Conservation (phyloP, 257 asterid species). For the Lycium barbarum region DNA sequence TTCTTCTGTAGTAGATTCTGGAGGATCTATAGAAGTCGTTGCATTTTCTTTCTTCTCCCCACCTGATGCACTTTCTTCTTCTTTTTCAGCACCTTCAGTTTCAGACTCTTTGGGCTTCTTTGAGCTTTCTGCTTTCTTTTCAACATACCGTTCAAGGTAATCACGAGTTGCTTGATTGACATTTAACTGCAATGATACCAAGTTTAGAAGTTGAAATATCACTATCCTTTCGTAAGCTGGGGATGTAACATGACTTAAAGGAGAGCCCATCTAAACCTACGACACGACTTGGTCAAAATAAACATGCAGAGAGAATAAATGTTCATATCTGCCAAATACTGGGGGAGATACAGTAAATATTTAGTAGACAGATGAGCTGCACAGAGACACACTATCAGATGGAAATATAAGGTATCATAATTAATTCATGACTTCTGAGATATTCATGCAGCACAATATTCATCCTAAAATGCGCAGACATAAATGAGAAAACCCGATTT, state of each 20-base stretch:
- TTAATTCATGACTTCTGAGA: neutral
- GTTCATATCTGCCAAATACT: neutral
- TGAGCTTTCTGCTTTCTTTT: constrained; percentile 65
- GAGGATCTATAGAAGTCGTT: constrained; percentile 51
- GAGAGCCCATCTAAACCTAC: neutral
- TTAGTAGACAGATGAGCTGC: constrained; percentile 11
- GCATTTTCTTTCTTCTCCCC: constrained; percentile 53
- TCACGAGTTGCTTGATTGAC: constrained; percentile 76
- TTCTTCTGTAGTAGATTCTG: constrained; percentile 57
- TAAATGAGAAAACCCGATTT: neutral
- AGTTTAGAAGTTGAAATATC: constrained; percentile 35
- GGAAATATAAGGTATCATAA: neutral
- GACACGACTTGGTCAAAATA: neutral
- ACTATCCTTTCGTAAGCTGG: neutral
- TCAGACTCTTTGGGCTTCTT: constrained; percentile 55
- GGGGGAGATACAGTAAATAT: neutral
- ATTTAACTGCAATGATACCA: constrained; percentile 66
- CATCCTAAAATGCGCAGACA: neutral
- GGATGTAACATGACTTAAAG: neutral
- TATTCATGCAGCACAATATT: neutral
- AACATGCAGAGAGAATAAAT: neutral
- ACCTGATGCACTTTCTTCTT: constrained; percentile 55
- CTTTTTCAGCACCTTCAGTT: constrained; percentile 54
- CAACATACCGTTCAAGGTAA: constrained; percentile 76
- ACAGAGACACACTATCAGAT: neutral